Evolutionary conservation across 306 rosid genomes (phyloP).

Genomic region (Cicer pinnatifidum): DNA sequence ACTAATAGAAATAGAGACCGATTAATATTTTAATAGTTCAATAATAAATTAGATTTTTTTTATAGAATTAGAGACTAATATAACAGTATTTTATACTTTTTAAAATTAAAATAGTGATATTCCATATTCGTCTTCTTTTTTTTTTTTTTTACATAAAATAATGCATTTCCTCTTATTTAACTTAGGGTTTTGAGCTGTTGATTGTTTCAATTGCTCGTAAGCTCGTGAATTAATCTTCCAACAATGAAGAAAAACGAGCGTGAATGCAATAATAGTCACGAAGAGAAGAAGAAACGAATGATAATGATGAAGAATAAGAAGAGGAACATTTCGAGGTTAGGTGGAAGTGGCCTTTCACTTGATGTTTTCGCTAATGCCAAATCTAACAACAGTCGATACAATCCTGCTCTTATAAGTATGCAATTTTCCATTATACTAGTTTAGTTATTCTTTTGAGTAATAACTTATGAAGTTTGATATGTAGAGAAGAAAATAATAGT

Average conservation of each 20-base stretch:
- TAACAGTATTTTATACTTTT: no score
- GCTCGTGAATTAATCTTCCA: background rate
- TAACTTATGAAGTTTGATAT: background rate
- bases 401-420: slow-evolving; percentile 81
- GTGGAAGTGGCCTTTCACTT: slow-evolving; percentile 73
- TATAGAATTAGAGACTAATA: no score
- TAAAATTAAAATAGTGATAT: no score
- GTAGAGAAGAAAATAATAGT: background rate
- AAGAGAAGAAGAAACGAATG: slow-evolving; percentile 40
- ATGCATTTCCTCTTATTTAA: background rate
- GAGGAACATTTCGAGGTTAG: slow-evolving; percentile 56
- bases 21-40: no score
- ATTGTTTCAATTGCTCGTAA: slow-evolving; percentile 14
- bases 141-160: no score
- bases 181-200: slow-evolving; percentile 44
- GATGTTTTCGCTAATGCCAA: slow-evolving; percentile 67
- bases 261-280: slow-evolving; percentile 28
- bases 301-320: slow-evolving; percentile 48
- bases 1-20: no score
- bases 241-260: slow-evolving; percentile 63
- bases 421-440: background rate
- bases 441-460: background rate
- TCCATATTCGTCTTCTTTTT: no score
- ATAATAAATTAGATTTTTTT: no score
- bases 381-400: slow-evolving; percentile 60